Conservation (phyloP, 2,329 filamentous ascomycete species). For the Sclerotinia glacialis region DNA sequence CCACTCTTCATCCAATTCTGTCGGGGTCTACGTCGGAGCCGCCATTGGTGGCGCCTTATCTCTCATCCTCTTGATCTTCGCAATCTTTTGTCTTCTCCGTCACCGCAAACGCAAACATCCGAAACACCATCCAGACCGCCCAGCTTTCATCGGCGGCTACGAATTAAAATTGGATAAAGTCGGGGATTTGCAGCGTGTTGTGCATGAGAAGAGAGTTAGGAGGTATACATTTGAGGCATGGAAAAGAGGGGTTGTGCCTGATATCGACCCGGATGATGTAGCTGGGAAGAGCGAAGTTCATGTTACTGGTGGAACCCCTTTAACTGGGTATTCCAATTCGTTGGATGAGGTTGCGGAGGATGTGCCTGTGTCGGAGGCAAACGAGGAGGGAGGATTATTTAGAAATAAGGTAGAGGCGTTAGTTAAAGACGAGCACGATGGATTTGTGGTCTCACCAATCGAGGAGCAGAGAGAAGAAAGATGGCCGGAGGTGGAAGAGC, state of each 20-base stretch:
- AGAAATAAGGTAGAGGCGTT: neutral
- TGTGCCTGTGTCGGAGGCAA: neutral
- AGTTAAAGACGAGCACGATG: neutral
- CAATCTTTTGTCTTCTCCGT: neutral
- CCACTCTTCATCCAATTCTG: neutral
- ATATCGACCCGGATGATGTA: neutral
- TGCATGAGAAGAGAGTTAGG: neutral
- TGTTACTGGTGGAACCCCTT: neutral
- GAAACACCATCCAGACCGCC: conserved; percentile 5
- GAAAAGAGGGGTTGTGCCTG: conserved; percentile 13
- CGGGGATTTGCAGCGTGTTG: conserved; percentile 6
- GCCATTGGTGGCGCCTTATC: neutral
- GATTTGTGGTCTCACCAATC: neutral
- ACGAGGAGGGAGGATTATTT: neutral
- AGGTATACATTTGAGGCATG: conserved; percentile 12
- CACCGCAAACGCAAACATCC: neutral
- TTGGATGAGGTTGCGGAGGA: neutral
- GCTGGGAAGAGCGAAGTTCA: neutral
- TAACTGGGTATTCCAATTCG: neutral
- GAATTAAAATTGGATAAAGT: conserved; percentile 11
- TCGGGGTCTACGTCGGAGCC: neutral
- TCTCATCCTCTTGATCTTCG: neutral
- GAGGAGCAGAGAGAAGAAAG: neutral
- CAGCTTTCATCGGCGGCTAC: conserved; percentile 18
- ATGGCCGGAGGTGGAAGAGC: neutral